phyloP scores from a whole-genome alignment of 75 land plant genomes.

The Adiantum capillusveneris region DNA sequence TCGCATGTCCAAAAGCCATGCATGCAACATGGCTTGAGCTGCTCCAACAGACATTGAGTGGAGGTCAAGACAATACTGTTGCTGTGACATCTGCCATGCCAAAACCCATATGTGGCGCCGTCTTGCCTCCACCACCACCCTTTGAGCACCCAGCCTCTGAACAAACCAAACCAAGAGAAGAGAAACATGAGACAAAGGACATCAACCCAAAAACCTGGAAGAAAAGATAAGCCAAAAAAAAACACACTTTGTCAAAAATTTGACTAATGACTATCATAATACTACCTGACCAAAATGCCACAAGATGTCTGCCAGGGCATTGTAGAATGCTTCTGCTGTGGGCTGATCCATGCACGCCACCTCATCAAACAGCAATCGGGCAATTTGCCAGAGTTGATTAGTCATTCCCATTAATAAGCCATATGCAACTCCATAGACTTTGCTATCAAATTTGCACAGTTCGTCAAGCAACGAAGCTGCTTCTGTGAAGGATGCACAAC shows the following conservation, averaged over 20 bases:
- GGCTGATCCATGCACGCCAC: slow-evolving; percentile 67
- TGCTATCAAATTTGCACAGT: background rate
- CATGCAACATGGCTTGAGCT: slow-evolving; percentile 92
- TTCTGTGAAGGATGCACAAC: slow-evolving; percentile 88
- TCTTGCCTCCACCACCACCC: slow-evolving; percentile 87
- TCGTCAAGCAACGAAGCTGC: slow-evolving; percentile 78
- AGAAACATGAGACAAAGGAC: too few relatives aligned
- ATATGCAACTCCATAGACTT: slow-evolving; percentile 15
- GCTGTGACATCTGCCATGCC: slow-evolving; percentile 62
- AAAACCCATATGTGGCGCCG: slow-evolving; percentile 84
- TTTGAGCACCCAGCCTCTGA: slow-evolving; percentile 83
- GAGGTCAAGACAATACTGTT: slow-evolving; percentile 65
- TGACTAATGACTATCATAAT: background rate
- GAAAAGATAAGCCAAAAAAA: too few relatives aligned
- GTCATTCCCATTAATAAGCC: slow-evolving; percentile 29
- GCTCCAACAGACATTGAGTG: slow-evolving; percentile 98
- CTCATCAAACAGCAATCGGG: slow-evolving; percentile 73
- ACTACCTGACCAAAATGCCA: slow-evolving; percentile 40
- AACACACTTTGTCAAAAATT: slow-evolving; percentile 18
- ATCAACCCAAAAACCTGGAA: too few relatives aligned
- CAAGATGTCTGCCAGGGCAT: slow-evolving; percentile 31
- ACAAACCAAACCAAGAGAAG: background rate
- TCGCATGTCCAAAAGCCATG: slow-evolving; percentile 82
- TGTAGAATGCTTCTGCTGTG: slow-evolving; percentile 41
- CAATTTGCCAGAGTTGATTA: slow-evolving; percentile 61